Evolutionary conservation across 2,329 filamentous ascomycete species (phyloP), one percentile per base, ranked within the genome.

Genomic region (Phyllosticta paracitricarpa): DNA sequence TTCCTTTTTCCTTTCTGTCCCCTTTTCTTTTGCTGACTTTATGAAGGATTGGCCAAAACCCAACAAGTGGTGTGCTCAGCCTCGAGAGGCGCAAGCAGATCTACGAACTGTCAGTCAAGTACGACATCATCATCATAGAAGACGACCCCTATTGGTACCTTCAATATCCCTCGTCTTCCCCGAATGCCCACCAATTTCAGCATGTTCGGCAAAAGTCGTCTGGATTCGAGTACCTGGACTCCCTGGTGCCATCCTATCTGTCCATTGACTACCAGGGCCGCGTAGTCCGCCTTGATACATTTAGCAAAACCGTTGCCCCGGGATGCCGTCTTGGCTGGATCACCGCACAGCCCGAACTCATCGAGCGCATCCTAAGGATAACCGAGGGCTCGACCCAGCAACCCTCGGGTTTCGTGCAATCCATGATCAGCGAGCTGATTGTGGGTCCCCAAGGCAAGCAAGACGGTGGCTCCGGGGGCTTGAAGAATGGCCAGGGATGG

Each of bases 111-210:
- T 94, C 89, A 75, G 85, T 85, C 71, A 83, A 87, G 71, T 96
- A 90, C 76, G 91, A 97, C 73, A 83, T 97, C 64, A 83, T 97
- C 68, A 96, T 97, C 65, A 77, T 95, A 64, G 93, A 97, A 74
- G 93, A 97, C 68, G 92, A 97, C 64, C 93, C 93, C 5, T 97
- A 97, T 77, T 97, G 91, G 89, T 93, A 94, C 73, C 80, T 97
- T 8, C 93, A 97, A 72, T 97, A 84, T 73, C 90, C 91, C 0
- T 89, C 89, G 0, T 86, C 89, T 0, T 82, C 76, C 8, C 70
- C 77, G 58, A 68, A 70, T 64, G 66, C 66, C 40, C 57, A 67
- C 61, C 56, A 68, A 57, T 24, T 63, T 63, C 63, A 71, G 67
- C 61, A 73, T 64, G 63, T 75, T 68, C 54, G 56, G 24, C 54